Percentiles rank a stretch among this genome's conserved stretches.
Evolutionary conservation across 805 yeast species (phyloP).

Genomic region (Ogataea angusta): DNA sequence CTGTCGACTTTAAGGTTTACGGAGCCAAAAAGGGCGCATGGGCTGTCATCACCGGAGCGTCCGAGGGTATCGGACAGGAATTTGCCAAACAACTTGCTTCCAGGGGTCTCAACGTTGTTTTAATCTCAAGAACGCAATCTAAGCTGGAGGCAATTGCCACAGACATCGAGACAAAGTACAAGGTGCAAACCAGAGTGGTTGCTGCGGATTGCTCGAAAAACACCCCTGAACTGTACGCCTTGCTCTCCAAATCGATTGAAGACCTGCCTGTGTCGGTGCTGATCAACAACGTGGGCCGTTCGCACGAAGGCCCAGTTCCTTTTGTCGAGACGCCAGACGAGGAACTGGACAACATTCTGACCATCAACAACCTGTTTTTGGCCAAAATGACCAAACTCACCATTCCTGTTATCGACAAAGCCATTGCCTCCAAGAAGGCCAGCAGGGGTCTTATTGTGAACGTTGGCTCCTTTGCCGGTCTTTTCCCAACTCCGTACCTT

Average conservation of each 20-base stretch:
- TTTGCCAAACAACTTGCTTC: slow-evolving; percentile 81
- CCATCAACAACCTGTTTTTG: slow-evolving; percentile 83
- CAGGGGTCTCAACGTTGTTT: slow-evolving; percentile 76
- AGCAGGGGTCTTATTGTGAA: slow-evolving; percentile 78
- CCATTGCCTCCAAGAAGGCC: slow-evolving; percentile 42
- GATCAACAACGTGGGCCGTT: slow-evolving; percentile 90
- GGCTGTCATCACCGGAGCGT: slow-evolving; percentile 97
- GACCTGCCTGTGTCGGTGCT: slow-evolving; percentile 67
- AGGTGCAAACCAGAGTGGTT: slow-evolving; percentile 60
- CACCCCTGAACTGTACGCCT: slow-evolving; percentile 50
- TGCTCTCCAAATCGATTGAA: slow-evolving; percentile 44
- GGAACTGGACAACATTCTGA: slow-evolving; percentile 77
- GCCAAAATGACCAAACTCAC: slow-evolving; percentile 78
- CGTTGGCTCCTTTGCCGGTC: slow-evolving; percentile 97
- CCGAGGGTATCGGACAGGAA: slow-evolving; percentile 97
- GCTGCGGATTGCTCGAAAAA: slow-evolving; percentile 80
- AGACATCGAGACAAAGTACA: slow-evolving; percentile 58
- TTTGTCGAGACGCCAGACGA: slow-evolving; percentile 72
- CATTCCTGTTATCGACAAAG: slow-evolving; percentile 61
- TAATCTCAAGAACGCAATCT: slow-evolving; percentile 79
- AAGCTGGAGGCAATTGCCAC: slow-evolving; percentile 66
- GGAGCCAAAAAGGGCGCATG: slow-evolving; percentile 76
- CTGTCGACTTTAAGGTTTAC: slow-evolving; percentile 57
- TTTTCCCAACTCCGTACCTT: slow-evolving; percentile 85
- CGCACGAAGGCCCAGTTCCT: slow-evolving; percentile 94